Evolutionary conservation across 805 yeast genomes (phyloP), one percentile per base, ranked within the genome.

Genomic region (Lipomyces oligophaga): DNA sequence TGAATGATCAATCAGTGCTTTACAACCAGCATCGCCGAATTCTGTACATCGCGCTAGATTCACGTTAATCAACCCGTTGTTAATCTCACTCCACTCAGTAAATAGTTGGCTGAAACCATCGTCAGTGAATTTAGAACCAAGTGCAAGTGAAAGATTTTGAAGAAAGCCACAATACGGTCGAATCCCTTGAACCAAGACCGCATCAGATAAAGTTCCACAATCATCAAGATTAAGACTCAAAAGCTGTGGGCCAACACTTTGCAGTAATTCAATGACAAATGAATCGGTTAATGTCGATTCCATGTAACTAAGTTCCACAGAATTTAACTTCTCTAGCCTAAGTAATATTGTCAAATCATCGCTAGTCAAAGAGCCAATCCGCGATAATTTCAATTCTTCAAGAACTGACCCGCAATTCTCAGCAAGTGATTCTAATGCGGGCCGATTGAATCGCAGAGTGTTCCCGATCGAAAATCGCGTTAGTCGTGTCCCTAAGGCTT

Each of bases 401-500:
- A 93, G 63, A 2, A 45, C 27, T 20, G 70, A 70, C 0, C 69
- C 57, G 60, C 88, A 78, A 44, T 74, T 75, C 37, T 77, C 83
- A 16, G 85, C 68, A 35, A 93, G 61, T 16, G 79, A 63, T 3
- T 78, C 72, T 21, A 90, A 63, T 0, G 88, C 79, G 38, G 77
- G 81, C 46, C 81, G 76, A 11, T 80, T 74, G 54, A 93, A 81
- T 45, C 97, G 71, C 62, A 90, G 96, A 1, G 97, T 90, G 60
- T 87, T 85, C 30, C 80, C 71, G 8, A 93, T 63, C 52, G 81
- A 81, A 55, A 93, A 78, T 35, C 70, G 68, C 20, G 66, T 68
- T 45, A 93, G 67, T 16, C 76, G 70, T 2, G 72, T 63, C 1
- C 83, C 85, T 51, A 77, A 69, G 1, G 60, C 54, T 41, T 77